Evolutionary conservation across 1,284 basidiomycete genomes (phyloP).

Genomic region (Cutaneotrichosporon daszewskae): DNA sequence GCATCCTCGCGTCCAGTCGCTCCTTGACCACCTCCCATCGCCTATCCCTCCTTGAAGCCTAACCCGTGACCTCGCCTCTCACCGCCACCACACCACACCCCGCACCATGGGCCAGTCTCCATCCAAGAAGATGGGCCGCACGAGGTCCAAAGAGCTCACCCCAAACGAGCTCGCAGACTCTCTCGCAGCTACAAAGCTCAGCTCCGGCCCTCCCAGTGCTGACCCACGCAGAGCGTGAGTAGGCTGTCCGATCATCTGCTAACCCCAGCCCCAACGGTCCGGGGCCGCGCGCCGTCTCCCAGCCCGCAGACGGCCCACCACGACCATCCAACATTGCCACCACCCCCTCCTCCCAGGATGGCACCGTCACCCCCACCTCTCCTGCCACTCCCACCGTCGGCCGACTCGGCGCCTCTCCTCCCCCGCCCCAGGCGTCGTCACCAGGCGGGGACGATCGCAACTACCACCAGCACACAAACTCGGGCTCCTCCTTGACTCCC

Average conservation of each 20-base stretch:
- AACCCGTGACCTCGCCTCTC: neutral
- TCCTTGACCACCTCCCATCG: no score
- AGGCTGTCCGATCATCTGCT: no score
- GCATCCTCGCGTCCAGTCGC: neutral
- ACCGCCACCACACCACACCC: neutral
- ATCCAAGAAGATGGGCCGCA: slow-evolving; percentile 49
- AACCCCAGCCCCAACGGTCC: no score
- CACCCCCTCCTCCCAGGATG: neutral
- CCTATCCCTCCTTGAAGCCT: no score
- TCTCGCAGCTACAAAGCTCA: slow-evolving; percentile 30
- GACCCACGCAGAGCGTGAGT: neutral
- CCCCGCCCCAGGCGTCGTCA: slow-evolving; percentile 31
- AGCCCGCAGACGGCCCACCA: neutral
- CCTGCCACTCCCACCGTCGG: slow-evolving; percentile 44
- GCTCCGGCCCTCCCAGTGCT: slow-evolving; percentile 2
- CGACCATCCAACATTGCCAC: neutral
- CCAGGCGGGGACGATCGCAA: slow-evolving; percentile 17
- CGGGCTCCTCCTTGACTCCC: slow-evolving; percentile 27
- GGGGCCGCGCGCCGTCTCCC: no score
- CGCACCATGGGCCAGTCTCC: slow-evolving; percentile 46
- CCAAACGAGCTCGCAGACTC: slow-evolving; percentile 40
- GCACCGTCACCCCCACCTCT: slow-evolving; percentile 15
- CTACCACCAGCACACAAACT: slow-evolving; percentile 20
- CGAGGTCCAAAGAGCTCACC: slow-evolving; percentile 48
- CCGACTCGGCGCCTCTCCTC: slow-evolving; percentile 32